Percentiles rank a stretch among this genome's conserved stretches.
These are phyloP conservation scores for Pelargonium australe DNA, from an alignment of 441 rosid genomes.

Conservation along the genomic window DNA sequence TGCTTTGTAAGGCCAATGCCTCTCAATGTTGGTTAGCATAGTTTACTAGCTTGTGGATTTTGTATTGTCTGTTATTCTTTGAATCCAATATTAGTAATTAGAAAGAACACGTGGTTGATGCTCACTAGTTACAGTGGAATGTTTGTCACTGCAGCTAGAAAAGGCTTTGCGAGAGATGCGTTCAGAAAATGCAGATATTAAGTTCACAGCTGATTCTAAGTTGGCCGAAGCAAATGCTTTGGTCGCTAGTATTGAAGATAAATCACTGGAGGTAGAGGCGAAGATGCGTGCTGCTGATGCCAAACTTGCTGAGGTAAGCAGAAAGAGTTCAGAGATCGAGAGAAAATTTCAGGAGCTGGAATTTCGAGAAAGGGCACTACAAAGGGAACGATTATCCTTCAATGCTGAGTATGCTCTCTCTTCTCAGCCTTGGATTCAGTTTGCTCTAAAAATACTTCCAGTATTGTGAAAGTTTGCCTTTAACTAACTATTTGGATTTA, in stretches of 20 bases:
- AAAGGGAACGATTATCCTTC: constrained; percentile 71
- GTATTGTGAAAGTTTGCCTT: neutral
- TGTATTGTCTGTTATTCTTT: neutral
- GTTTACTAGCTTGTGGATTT: constrained; percentile 1
- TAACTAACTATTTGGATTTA: constrained; percentile 9
- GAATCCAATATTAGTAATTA: neutral
- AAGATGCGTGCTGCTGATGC: constrained; percentile 84
- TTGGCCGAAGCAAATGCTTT: constrained; percentile 84
- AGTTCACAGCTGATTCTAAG: constrained; percentile 83
- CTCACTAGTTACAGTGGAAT: constrained; percentile 15
- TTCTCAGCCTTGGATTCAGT: constrained; percentile 11
- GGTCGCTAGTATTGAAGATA: constrained; percentile 66
- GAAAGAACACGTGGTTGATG: neutral
- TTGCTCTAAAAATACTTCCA: neutral
- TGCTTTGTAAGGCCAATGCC: neutral
- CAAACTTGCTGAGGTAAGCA: constrained; percentile 81
- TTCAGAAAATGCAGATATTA: constrained; percentile 77
- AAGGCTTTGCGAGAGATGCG: constrained; percentile 79
- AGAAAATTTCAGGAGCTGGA: constrained; percentile 80
- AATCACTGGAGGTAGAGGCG: constrained; percentile 75
- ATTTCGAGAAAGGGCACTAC: constrained; percentile 55
- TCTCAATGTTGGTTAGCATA: neutral
- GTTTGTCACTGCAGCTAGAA: constrained; percentile 54
- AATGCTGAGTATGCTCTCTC: constrained; percentile 57
- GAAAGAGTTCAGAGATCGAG: constrained; percentile 74